Evolutionary conservation across 352 stramenopile genomes (phyloP).

Genomic region (Globisporangium okanoganense): DNA sequence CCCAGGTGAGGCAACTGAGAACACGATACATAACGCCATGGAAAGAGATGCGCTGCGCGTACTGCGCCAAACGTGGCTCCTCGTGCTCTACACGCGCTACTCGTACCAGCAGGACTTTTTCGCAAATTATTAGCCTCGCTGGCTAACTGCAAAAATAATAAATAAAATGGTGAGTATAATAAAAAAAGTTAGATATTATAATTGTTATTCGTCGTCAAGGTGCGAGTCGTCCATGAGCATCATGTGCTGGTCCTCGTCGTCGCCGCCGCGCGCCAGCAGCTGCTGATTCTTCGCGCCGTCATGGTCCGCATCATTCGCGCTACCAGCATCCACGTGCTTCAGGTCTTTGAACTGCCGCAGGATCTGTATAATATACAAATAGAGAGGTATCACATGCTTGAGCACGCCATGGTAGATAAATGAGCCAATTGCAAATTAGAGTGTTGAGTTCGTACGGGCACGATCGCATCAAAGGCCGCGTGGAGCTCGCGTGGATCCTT

Average conservation of each 20-base stretch:
- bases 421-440: conserved; percentile 5
- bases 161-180: too few relatives aligned
- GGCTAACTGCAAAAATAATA: too few relatives aligned
- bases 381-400: neutral
- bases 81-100: conserved; percentile 27
- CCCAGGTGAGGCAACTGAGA: neutral
- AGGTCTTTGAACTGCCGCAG: conserved; percentile 53
- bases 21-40: neutral
- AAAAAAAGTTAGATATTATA: conserved; percentile 3
- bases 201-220: conserved; percentile 25
- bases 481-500: conserved; percentile 83
- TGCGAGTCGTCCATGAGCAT: conserved; percentile 33
- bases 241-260: conserved; percentile 21
- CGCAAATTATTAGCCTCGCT: conserved; percentile 15
- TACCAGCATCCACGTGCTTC: conserved; percentile 25
- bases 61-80: conserved; percentile 16
- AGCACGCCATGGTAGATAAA: neutral
- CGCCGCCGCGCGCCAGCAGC: neutral
- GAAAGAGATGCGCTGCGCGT: neutral
- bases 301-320: neutral
- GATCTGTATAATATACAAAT: conserved; percentile 33
- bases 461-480: conserved; percentile 80
- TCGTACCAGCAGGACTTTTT: conserved; percentile 35
- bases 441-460: conserved; percentile 35
- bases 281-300: neutral